phyloP scores from a whole-genome alignment of 202 grass and related monocot species.

The Bolboschoenoplectus hybrid region DNA sequence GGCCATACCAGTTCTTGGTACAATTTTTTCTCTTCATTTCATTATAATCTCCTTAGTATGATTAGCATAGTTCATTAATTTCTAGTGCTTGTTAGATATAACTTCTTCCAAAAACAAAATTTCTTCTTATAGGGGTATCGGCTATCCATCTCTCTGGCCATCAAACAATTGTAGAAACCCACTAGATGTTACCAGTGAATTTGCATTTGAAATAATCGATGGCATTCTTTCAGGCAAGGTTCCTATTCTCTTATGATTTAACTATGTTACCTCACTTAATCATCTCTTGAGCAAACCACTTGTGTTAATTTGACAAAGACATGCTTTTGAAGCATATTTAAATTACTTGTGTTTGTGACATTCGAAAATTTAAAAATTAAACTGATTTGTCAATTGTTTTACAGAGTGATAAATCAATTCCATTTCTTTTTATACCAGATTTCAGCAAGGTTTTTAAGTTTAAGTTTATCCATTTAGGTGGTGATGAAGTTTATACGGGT shows the following conservation, averaged over 20 bases:
- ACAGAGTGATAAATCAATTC: neutral
- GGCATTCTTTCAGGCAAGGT: slow-evolving; percentile 87
- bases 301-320: neutral
- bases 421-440: slow-evolving; percentile 64
- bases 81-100: neutral
- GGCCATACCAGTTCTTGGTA: slow-evolving; percentile 93
- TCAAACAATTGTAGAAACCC: slow-evolving; percentile 72
- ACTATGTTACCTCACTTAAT: neutral
- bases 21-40: slow-evolving; percentile 20
- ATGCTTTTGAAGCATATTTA: neutral
- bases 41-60: neutral
- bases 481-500: slow-evolving; percentile 91
- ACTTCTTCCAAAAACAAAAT: neutral
- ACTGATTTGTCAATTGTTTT: neutral
- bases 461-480: slow-evolving; percentile 87
- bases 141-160: slow-evolving; percentile 79
- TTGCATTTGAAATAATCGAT: slow-evolving; percentile 82
- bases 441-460: slow-evolving; percentile 95
- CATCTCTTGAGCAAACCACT: neutral
- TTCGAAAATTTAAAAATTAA: neutral
- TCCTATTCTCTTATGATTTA: slow-evolving; percentile 13
- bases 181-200: slow-evolving; percentile 83
- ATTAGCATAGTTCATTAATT: neutral
- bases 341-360: neutral
- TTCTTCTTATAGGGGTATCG: slow-evolving; percentile 61